Evolutionary conservation across 495 filamentous ascomycete genomes (phyloP), one percentile per base, ranked within the genome.

Genomic region (Neurospora sublineolata): DNA sequence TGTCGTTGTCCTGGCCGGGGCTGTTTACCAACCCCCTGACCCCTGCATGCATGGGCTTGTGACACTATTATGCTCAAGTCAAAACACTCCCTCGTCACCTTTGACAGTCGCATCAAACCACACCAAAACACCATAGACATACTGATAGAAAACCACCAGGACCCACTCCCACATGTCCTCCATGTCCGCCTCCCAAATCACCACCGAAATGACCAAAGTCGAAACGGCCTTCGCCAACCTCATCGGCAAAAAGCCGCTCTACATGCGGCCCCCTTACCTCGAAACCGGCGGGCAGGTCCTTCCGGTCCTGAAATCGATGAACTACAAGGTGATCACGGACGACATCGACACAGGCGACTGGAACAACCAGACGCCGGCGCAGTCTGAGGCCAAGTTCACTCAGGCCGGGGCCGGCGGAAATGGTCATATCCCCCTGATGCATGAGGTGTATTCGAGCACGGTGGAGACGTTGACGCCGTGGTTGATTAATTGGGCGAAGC

Each of bases 371-470:
- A 77, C 79, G 1, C 81, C 84, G 3, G 37, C 73, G 71, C 79
- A 83, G 78, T 84, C 80, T 77, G 38, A 85, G 77, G 73, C 78
- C 74, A 72, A 73, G 69, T 86, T 87, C 77, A 69, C 75, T 37
- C 73, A 77, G 44, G 84, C 85, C 1, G 85, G 85, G 16, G 75
- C 84, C 8, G 69, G 73, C 11, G 85, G 85, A 8, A 82, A 83
- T 64, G 85, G 85, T 4, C 85, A 87, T 64, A 87, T 87, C 72
- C 80, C 84, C 11, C 78, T 87, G 41, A 87, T 87, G 85, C 86
- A 87, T 73, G 86, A 87, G 82, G 82, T 80, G 33, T 86, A 87
- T 71, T 70, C 77, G 30, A 73, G 76, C 33, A 87, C 85, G 4
- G 85, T 86, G 14, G 78, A 81, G 23, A 83, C 79, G 4, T 72